Evolutionary conservation across 805 yeast genomes (phyloP), one percentile per base, ranked within the genome.

Genomic region (Candida incommunis): DNA sequence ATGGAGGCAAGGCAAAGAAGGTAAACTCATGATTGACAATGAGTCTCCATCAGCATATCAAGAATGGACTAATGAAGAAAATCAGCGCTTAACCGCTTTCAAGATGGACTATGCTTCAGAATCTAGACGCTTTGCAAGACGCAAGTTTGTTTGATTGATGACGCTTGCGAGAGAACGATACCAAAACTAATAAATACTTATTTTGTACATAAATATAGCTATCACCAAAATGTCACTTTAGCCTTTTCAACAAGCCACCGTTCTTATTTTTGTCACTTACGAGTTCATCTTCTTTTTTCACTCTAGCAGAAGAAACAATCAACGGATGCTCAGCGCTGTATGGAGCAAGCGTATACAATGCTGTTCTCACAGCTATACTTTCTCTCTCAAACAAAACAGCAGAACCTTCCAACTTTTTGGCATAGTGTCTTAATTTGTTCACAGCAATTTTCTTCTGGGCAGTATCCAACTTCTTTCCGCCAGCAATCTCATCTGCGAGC

Each of bases 1-100:
- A 23, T 79, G 82, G 76, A 68, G 74, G 47, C 76, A 70, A 48
- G 84, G 85, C 1, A 69, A 68, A 44, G 64, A 59, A 15, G 67
- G 66, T 1, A 31, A n/a, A 31, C 37, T 31, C 37, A 31, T 31
- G 37, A 31, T 31, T 31, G 37, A 31, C 18, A 57, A 70, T 46
- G 56, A 51, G 41, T 26, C 51, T 45, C 41, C 47, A 15, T 42
- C 48, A 16, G 54, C 52, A 4, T 43, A 42, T 24, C 22, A 25
- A 29, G 37, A 45, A 25, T 52, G 55, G 55, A 31, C 37, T 5
- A 18, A 9, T 11, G 7, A 31, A 7, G 47, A 48, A 20, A 43
- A 42, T 2, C 9, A 21, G 26, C 35, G 40, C n/a, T 21, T 31
- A 13, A 16, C 18, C 37, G 9, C 37, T 9, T 31, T 31, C 37